Evolutionary conservation across 768 basidiomycete species (phyloP), one percentile per base, ranked within the genome.

Genomic region (Rubroboletus pulcherrimus): DNA sequence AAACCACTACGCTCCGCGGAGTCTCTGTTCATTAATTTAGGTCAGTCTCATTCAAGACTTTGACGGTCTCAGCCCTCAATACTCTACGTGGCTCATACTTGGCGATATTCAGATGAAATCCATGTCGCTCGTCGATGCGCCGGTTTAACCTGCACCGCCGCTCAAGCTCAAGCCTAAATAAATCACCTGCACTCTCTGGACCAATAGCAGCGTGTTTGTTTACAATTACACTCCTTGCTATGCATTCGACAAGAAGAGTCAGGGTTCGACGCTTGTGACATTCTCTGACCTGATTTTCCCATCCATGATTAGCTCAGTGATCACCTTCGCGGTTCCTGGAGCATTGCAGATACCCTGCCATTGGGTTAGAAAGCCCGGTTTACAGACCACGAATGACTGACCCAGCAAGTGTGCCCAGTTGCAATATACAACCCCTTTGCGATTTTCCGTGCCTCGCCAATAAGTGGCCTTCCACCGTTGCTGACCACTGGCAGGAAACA

Each of bases 341-440:
- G 85, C 91, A 66, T 89, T 89, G 68, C 83, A 89, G 40, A 90
- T 86, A 0, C 89, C 88, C 87, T 88, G 53, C 40, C 7, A 34
- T 35, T 37, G 24, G 24, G 29, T 65, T 15, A 65, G 51, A 38
- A 47, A 31, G 45, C 34, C 31, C 34, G 45, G 15, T 50, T 11
- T 33, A 38, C 49, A 37, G 24, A 31, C n/a, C 26, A 39, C n/a
- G 49, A 44, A 31, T 10, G 37, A 74, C 82, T 62, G 62, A 87
- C 86, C 87, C 89, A 89, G 63, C 86, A 89, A 0, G 86, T 87
- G 67, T 91, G 90, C 21, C 92, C 93, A 7, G 84, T 83, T 0
- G 85, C 90, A 30, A 94, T 75, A 55, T 81, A 81, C 52, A 93
- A 66, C 0, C 89, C 87, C 60, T 80, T 78, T 3, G 83, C 81